Percentiles rank a stretch among this genome's conserved stretches.
phyloP scores from a whole-genome alignment of 345 rosid genomes.

The Corymbia maculata region DNA sequence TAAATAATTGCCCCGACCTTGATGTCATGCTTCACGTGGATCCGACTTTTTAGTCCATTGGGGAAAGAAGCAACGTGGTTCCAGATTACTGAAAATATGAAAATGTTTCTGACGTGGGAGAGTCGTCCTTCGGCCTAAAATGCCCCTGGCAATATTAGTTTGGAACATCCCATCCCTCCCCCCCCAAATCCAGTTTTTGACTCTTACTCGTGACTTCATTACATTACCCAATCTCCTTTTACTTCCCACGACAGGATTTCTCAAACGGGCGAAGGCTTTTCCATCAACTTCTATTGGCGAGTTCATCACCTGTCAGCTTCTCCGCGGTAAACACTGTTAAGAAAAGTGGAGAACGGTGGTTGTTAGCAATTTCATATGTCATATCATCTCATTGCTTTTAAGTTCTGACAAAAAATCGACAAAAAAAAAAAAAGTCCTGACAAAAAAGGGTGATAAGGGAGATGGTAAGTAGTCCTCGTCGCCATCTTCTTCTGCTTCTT shows the following conservation, averaged over 20 bases:
- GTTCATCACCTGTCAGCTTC: not conserved
- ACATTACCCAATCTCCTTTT: not conserved
- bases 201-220: not conserved
- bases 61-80: not conserved
- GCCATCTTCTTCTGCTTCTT: not conserved
- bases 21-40: not conserved
- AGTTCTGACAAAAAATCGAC: too few species aligned
- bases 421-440: too few species aligned
- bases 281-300: too few species aligned
- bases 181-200: too few species aligned
- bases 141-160: not conserved
- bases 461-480: not conserved
- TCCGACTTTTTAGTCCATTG: not conserved
- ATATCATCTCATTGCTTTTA: not conserved
- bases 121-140: not conserved
- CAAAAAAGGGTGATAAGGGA: not conserved
- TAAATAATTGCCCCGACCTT: not conserved
- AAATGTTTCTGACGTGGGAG: not conserved
- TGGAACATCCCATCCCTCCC: too few species aligned
- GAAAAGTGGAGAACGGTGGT: not conserved
- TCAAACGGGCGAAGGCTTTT: not conserved
- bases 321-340: not conserved
- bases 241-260: not conserved
- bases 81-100: not conserved
- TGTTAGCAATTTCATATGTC: not conserved